Conservation (phyloP, 2,329 filamentous ascomycete species). For the Alternaria brassicicola region DNA sequence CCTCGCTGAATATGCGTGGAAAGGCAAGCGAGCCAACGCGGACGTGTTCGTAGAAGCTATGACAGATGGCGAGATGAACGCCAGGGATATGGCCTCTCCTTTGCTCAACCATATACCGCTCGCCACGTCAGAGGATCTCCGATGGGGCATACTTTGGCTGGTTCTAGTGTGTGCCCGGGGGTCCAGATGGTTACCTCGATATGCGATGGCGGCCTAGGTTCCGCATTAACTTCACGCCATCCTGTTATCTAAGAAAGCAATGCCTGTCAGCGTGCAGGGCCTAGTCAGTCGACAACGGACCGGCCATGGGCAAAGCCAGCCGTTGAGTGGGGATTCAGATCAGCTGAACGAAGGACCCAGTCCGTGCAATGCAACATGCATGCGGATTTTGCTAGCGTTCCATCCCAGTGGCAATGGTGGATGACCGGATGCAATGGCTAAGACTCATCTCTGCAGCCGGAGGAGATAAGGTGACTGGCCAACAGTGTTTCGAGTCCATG, state of each 20-base stretch:
- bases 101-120: conserved; percentile 52
- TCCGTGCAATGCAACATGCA: conserved; percentile 49
- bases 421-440: conserved; percentile 46
- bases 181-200: conserved; percentile 53
- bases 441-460: conserved; percentile 48
- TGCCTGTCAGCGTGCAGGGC: conserved; percentile 52
- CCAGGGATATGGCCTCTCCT: conserved; percentile 46
- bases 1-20: conserved; percentile 37
- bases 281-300: conserved; percentile 51
- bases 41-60: conserved; percentile 43
- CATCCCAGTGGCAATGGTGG: conserved; percentile 43
- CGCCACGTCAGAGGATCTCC: conserved; percentile 61
- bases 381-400: conserved; percentile 44
- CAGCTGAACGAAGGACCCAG: conserved; percentile 47
- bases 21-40: conserved; percentile 35
- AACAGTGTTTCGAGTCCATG: conserved; percentile 43
- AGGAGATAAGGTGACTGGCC: conserved; percentile 58
- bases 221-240: conserved; percentile 53
- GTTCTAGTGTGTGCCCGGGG: conserved; percentile 53
- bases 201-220: conserved; percentile 53
- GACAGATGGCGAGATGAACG: conserved; percentile 49
- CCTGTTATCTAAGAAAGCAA: conserved; percentile 50
- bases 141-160: conserved; percentile 55
- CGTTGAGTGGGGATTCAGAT: conserved; percentile 49
- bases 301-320: conserved; percentile 47